Evolutionary conservation across 768 basidiomycete genomes (phyloP), one percentile per base, ranked within the genome.

Genomic region (Pisolithus orientalis): DNA sequence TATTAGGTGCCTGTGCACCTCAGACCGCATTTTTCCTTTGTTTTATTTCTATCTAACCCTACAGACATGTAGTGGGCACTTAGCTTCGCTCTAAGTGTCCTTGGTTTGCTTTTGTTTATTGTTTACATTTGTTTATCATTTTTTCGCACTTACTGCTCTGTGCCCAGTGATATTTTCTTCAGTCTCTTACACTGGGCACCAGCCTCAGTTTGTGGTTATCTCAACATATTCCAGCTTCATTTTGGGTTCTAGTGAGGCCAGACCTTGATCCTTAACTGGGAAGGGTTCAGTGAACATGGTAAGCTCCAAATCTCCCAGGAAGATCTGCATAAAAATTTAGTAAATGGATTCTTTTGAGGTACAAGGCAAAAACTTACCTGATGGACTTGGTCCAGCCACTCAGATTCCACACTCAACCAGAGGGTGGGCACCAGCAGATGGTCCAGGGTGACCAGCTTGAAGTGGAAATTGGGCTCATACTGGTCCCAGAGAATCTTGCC

Each of bases 401-500:
- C n/a, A 7, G 31, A n/a, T 10, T 49, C 21, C 34, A 7, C 3
- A 13, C 14, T 25, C 2, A 5, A 39, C 25, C 38, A 50, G 4
- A 50, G 14, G 10, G 31, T 5, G 2, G 50, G 50, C 14, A 34
- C 10, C 39, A 50, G n/a, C 6, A 8, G 3, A 8, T 25, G 17
- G 27, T 61, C 57, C 5, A 63, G 47, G 11, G 60, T 48, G 5
- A 57, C n/a, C 2, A 63, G 44, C 29, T 63, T 53, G 27, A 56
- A 59, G 1, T 39, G 2, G 37, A 63, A 63, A 25, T 58, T 58
- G 9, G 54, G 52, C 24, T 63, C 47, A 0, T 51, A 43, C 1
- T 60, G 39, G 21, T 60, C 55, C 62, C 59, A 63, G 7, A 62
- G 25, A 24, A 64, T 53, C 43, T 50, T 49, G 10, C 47, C 24